Evolutionary conservation across 2,329 filamentous ascomycete species (phyloP).

Genomic region (Hymenoscyphus salicellus): DNA sequence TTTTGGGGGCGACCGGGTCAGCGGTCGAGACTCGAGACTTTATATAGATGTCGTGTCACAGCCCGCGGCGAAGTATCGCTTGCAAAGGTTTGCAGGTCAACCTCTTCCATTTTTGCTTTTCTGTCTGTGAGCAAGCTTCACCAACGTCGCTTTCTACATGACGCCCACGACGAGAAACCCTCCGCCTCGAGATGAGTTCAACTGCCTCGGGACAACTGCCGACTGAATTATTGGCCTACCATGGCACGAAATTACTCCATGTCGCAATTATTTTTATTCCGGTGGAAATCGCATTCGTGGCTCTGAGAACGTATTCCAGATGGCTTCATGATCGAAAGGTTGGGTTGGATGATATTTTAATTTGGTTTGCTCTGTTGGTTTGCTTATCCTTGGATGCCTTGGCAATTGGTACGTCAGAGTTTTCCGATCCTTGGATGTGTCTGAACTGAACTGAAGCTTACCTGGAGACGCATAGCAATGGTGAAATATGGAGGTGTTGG

Average conservation of each 20-base stretch:
- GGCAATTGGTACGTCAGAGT: conserved; percentile 6
- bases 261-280: conserved; percentile 3
- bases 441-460: background rate
- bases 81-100: background rate
- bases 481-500: conserved; percentile 8
- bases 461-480: background rate
- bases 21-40: background rate
- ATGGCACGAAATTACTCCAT: background rate
- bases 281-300: background rate
- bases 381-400: conserved; percentile 1
- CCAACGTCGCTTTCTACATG: background rate
- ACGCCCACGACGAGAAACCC: background rate
- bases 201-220: background rate
- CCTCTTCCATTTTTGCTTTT: background rate
- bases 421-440: background rate
- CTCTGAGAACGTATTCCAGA: conserved; percentile 6
- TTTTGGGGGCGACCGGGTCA: background rate
- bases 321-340: background rate
- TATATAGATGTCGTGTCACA: background rate
- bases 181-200: background rate
- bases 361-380: conserved; percentile 5
- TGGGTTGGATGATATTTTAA: conserved; percentile 8
- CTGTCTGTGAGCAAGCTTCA: background rate
- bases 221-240: background rate
- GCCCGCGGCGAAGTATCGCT: background rate